Percentiles rank a stretch among this genome's conserved stretches.
Conservation (phyloP, 2,329 filamentous ascomycete species). For the Aspergillus carbonarius region DNA sequence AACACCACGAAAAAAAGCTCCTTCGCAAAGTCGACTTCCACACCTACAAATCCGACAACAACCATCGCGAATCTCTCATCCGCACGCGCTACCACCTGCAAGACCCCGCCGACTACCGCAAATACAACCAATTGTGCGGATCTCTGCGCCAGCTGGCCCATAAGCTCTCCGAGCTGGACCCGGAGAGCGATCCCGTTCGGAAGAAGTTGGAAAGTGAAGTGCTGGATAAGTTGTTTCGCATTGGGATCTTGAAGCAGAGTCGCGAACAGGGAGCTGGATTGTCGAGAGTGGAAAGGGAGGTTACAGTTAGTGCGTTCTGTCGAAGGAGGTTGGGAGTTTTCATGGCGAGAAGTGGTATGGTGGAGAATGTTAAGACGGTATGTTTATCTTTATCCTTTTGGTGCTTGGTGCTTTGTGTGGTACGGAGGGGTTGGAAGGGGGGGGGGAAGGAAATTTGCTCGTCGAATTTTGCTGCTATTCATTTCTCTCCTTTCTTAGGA, state of each 20-base stretch:
- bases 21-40: conserved; percentile 90
- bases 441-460: too few species aligned
- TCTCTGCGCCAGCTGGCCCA: conserved; percentile 89
- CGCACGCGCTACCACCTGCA: conserved; percentile 87
- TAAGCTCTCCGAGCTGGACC: conserved; percentile 75
- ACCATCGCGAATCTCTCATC: conserved; percentile 78
- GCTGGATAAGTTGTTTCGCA: conserved; percentile 87
- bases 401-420: conserved; percentile 8
- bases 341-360: conserved; percentile 89
- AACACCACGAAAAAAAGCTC: conserved; percentile 94
- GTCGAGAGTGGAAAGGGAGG: conserved; percentile 74
- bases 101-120: conserved; percentile 80
- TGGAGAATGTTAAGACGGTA: conserved; percentile 81
- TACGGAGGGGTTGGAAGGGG: too few species aligned
- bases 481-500: neutral
- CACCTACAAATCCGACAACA: conserved; percentile 84
- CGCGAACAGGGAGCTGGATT: conserved; percentile 73
- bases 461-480: too few species aligned
- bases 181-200: conserved; percentile 73
- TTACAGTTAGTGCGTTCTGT: conserved; percentile 87
- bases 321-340: conserved; percentile 80
- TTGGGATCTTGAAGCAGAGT: conserved; percentile 75
- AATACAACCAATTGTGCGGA: conserved; percentile 67
- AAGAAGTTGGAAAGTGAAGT: conserved; percentile 82
- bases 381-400: conserved; percentile 19